phyloP scores from a whole-genome alignment of 768 basidiomycete species.

The Sutorius australiensis region DNA sequence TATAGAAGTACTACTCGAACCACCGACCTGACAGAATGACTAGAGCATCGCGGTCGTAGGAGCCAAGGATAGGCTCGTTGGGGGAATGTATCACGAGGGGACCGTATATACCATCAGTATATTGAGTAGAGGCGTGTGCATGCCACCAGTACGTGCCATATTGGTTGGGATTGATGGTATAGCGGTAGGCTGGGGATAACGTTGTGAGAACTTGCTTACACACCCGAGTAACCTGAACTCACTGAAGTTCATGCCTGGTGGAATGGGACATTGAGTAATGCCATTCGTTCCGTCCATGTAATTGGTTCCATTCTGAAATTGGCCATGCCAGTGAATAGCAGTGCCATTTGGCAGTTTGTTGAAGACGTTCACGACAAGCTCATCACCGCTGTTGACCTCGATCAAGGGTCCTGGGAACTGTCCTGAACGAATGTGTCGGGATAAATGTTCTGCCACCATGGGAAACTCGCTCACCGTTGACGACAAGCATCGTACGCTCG shows the following conservation, averaged over 20 bases:
- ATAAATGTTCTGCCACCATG: not conserved
- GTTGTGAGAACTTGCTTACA: not conserved
- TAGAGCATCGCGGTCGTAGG: constrained; percentile 39
- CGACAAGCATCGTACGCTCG: constrained; percentile 41
- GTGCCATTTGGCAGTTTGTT: constrained; percentile 33
- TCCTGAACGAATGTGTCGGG: constrained; percentile 15
- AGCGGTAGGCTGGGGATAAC: constrained; percentile 30
- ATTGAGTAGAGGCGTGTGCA: constrained; percentile 36
- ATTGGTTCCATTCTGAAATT: constrained; percentile 43
- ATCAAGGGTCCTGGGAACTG: constrained; percentile 35
- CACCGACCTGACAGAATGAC: constrained; percentile 35
- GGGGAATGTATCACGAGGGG: constrained; percentile 45
- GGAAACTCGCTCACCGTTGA: constrained; percentile 36
- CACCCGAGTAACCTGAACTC: constrained; percentile 2
- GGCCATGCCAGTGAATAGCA: constrained; percentile 33
- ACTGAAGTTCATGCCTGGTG: constrained; percentile 43
- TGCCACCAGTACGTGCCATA: constrained; percentile 51
- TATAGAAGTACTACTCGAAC: not conserved
- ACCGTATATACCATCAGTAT: constrained; percentile 50
- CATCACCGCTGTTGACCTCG: constrained; percentile 35
- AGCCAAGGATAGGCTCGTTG: constrained; percentile 27
- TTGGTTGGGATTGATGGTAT: constrained; percentile 39
- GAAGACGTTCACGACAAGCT: constrained; percentile 34
- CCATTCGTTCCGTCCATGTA: constrained; percentile 47
- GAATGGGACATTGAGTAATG: constrained; percentile 52